These are phyloP conservation scores for Musa troglodytarum DNA, from an alignment of 176 grass and related monocot genomes.

Conservation along the genomic window DNA sequence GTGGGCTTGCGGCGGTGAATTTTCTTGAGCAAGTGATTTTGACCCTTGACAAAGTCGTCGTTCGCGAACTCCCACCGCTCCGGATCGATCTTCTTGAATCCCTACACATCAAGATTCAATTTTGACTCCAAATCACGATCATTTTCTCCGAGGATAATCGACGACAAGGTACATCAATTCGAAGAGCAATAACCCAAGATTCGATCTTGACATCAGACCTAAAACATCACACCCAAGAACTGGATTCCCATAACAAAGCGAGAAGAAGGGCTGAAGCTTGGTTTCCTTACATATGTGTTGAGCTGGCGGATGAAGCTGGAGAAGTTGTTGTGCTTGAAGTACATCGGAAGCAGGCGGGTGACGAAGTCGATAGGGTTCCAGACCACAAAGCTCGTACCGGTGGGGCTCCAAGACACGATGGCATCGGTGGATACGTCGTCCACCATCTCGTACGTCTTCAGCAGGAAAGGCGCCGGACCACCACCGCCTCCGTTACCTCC, in stretches of 20 bases:
- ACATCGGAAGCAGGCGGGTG: slow-evolving; percentile 7
- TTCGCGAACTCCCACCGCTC: slow-evolving; percentile 90
- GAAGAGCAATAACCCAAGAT: neutral
- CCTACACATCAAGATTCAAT: slow-evolving; percentile 24
- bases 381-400: slow-evolving; percentile 9
- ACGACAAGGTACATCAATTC: neutral
- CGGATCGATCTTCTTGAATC: slow-evolving; percentile 66
- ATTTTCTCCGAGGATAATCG: neutral
- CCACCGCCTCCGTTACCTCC: neutral
- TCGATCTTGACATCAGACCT: neutral
- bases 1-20: slow-evolving; percentile 78
- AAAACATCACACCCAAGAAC: too few relatives aligned
- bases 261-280: neutral
- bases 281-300: slow-evolving; percentile 8
- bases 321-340: slow-evolving; percentile 25
- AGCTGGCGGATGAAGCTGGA: slow-evolving; percentile 25
- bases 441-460: slow-evolving; percentile 22
- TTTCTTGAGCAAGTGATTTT: slow-evolving; percentile 60
- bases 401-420: slow-evolving; percentile 16
- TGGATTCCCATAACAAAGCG: neutral
- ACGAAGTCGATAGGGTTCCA: slow-evolving; percentile 14
- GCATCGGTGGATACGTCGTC: slow-evolving; percentile 11
- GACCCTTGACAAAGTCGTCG: slow-evolving; percentile 61
- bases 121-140: neutral
- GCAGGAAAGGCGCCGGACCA: slow-evolving; percentile 12